A percentile compares a stretch with the other conserved stretches of the same genome.
These are phyloP conservation scores for Ophiostoma montium DNA, from an alignment of 2,329 filamentous ascomycete species.

Conservation along the genomic window DNA sequence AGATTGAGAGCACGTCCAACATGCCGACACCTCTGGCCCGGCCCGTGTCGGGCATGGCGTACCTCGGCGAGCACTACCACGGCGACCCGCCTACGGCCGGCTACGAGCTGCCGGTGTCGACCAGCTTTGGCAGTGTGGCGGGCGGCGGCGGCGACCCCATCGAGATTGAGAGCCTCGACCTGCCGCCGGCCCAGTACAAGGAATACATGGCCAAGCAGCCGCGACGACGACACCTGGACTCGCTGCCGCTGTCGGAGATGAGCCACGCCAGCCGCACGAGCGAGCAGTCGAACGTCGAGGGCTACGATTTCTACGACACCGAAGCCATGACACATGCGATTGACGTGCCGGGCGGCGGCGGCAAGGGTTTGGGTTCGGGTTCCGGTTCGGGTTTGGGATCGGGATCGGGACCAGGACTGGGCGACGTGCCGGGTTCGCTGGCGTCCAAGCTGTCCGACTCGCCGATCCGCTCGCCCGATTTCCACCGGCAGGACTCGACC, in stretches of 20 bases:
- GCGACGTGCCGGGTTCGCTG: neutral
- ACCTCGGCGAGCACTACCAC: neutral
- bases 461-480: slow-evolving; percentile 7
- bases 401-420: neutral
- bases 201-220: slow-evolving; percentile 17
- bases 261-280: slow-evolving; percentile 34
- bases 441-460: neutral
- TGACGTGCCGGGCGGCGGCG: slow-evolving; percentile 37
- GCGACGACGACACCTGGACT: slow-evolving; percentile 33
- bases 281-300: slow-evolving; percentile 37
- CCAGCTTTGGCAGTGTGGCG: neutral
- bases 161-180: slow-evolving; percentile 35
- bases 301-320: slow-evolving; percentile 52
- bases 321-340: slow-evolving; percentile 38
- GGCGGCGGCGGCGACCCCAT: slow-evolving; percentile 18
- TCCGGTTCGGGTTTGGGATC: no score
- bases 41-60: slow-evolving; percentile 23
- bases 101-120: neutral
- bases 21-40: slow-evolving; percentile 44
- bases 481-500: slow-evolving; percentile 38
- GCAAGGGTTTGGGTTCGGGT: no score
- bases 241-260: slow-evolving; percentile 33
- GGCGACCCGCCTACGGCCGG: neutral
- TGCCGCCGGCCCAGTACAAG: slow-evolving; percentile 33
- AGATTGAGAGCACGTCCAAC: slow-evolving; percentile 49